phyloP scores from a whole-genome alignment of 1,284 basidiomycete genomes.

The Leccinum griseonigrum region DNA sequence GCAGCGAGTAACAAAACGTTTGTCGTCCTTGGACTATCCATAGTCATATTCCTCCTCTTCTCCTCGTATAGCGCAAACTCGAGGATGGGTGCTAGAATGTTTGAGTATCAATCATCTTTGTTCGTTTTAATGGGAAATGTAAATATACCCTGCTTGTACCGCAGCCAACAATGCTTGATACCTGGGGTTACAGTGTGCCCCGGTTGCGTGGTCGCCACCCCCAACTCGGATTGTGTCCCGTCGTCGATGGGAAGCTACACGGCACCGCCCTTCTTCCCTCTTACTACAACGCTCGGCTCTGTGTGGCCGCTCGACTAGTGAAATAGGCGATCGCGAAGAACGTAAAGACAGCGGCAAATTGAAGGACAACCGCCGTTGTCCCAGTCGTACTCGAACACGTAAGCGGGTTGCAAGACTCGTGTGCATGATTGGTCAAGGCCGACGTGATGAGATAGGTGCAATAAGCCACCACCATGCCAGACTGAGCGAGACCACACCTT shows the following conservation, averaged over 20 bases:
- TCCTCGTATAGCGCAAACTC: conserved; percentile 87
- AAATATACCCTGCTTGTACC: conserved; percentile 83
- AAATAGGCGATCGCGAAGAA: conserved; percentile 98
- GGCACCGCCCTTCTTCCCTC: conserved; percentile 56
- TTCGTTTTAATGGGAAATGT: background rate
- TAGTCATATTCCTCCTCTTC: conserved; percentile 62
- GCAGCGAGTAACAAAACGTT: conserved; percentile 57
- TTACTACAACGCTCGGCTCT: conserved; percentile 87
- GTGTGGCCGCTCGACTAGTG: conserved; percentile 93
- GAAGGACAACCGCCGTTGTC: conserved; percentile 83
- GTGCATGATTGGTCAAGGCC: conserved; percentile 89
- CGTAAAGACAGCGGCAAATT: conserved; percentile 80
- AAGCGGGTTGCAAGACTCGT: conserved; percentile 82
- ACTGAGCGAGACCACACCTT: conserved; percentile 92
- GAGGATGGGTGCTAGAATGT: conserved; percentile 72
- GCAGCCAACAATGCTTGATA: conserved; percentile 96
- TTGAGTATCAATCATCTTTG: background rate
- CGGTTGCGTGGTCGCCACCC: too few species aligned
- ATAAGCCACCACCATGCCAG: conserved; percentile 96
- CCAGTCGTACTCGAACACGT: conserved; percentile 68
- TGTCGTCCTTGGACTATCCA: conserved; percentile 86
- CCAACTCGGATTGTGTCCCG: conserved; percentile 59
- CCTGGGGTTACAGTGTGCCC: too few species aligned
- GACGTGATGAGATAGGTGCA: conserved; percentile 96
- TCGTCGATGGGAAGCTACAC: conserved; percentile 63